These are phyloP conservation scores for Fusarium setosum DNA, from an alignment of 2,329 filamentous ascomycete species.

Conservation along the genomic window DNA sequence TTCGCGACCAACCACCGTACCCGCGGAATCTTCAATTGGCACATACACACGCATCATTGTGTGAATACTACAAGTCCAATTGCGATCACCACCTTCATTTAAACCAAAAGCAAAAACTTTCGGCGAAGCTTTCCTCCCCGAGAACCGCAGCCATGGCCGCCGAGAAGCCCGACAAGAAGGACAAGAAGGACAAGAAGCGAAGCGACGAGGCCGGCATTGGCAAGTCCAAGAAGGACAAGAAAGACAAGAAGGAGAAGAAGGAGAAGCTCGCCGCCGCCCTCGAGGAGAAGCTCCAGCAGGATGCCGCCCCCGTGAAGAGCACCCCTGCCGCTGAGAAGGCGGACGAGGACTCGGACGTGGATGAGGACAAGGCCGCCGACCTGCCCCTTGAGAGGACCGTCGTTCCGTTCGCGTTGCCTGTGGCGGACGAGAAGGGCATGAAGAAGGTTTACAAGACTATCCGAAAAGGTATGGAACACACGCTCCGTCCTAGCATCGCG, in stretches of 20 bases:
- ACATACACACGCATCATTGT: conserved; percentile 16
- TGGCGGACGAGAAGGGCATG: conserved; percentile 81
- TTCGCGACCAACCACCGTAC: conserved; percentile 37
- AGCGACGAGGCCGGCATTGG: conserved; percentile 64
- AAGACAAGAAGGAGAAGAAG: conserved; percentile 79
- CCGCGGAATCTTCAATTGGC: conserved; percentile 36
- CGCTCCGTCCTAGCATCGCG: too few relatives aligned
- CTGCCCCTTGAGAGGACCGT: conserved; percentile 66
- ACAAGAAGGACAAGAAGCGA: conserved; percentile 71
- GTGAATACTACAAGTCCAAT: conserved; percentile 24
- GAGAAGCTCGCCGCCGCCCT: conserved; percentile 75
- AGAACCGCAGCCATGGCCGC: conserved; percentile 55
- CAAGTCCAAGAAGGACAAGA: conserved; percentile 70
- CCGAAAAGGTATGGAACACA: conserved; percentile 61
- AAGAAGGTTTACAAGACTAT: conserved; percentile 71
- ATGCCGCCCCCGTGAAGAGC: conserved; percentile 55
- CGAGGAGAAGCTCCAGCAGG: conserved; percentile 72
- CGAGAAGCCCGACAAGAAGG: conserved; percentile 62
- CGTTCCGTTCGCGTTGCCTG: conserved; percentile 85
- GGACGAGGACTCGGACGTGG: conserved; percentile 58
- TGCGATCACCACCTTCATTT: neutral
- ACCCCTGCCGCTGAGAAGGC: conserved; percentile 54
- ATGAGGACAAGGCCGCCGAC: conserved; percentile 59
- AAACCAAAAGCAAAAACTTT: conserved; percentile 1
- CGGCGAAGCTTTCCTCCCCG: conserved; percentile 16